These are phyloP conservation scores for Rhizophagus prolifer DNA, from an alignment of 192 early-diverging fungal genomes.

Conservation along the genomic window DNA sequence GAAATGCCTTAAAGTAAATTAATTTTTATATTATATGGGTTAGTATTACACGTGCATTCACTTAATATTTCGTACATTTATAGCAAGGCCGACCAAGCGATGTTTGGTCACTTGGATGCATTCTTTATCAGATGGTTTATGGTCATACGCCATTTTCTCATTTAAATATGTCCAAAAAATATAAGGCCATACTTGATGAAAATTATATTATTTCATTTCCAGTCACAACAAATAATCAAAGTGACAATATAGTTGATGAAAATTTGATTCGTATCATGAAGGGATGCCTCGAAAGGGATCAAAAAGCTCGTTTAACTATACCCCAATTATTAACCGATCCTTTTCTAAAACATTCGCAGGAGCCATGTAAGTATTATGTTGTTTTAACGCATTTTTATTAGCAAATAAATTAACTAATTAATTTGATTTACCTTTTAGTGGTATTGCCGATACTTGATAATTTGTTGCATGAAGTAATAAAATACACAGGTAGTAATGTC, in stretches of 20 bases:
- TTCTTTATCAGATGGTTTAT: constrained; percentile 90
- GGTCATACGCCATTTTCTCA: constrained; percentile 80
- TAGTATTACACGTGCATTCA: neutral
- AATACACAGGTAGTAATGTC: neutral
- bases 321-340: constrained; percentile 66
- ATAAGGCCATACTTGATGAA: constrained; percentile 72
- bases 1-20: constrained; percentile 15
- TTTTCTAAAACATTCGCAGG: constrained; percentile 47
- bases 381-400: neutral
- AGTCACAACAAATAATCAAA: neutral
- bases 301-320: constrained; percentile 64
- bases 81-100: constrained; percentile 76
- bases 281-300: constrained; percentile 68
- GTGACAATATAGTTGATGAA: constrained; percentile 38
- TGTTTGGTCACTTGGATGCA: constrained; percentile 92
- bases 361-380: neutral
- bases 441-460: neutral
- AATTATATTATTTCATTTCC: constrained; percentile 67
- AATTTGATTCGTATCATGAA: constrained; percentile 63
- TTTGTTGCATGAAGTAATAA: neutral
- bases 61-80: neutral
- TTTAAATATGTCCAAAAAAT: constrained; percentile 59
- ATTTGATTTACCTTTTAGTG: neutral
- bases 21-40: neutral
- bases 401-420: neutral